Percentiles rank a stretch among this genome's conserved stretches.
Conservation (phyloP, 768 basidiomycete genomes). For the Hemileccinum impolitum region DNA sequence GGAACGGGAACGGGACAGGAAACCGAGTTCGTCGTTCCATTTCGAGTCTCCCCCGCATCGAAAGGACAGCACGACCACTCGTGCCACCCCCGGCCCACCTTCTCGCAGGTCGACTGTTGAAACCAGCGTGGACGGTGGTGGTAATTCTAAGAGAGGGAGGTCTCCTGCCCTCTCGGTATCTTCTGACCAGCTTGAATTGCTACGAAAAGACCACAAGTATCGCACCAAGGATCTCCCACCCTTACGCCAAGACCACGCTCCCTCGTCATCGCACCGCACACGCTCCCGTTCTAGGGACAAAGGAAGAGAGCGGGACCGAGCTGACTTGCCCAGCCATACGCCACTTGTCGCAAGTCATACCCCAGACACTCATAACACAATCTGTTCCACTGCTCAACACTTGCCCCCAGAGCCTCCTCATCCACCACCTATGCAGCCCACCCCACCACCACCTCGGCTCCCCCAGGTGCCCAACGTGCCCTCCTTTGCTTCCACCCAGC, state of each 20-base stretch:
- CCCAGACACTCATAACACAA: neutral
- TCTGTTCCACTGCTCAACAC: neutral
- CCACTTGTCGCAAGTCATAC: constrained; percentile 1
- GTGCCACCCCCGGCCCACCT: constrained; percentile 2
- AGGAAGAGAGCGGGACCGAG: constrained; percentile 4
- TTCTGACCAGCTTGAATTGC: constrained; percentile 27
- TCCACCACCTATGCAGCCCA: constrained; percentile 19
- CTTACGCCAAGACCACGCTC: constrained; percentile 6
- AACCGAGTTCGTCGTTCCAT: too few species aligned
- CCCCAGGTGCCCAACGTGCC: constrained; percentile 19
- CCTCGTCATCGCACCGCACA: constrained; percentile 6
- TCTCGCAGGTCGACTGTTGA: constrained; percentile 17
- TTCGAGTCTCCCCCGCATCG: constrained; percentile 12
- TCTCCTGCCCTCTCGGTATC: constrained; percentile 25
- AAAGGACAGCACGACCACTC: constrained; percentile 14
- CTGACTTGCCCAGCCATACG: neutral
- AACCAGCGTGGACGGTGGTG: constrained; percentile 2
- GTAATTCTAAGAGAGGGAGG: constrained; percentile 10
- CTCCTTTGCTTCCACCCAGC: constrained; percentile 16
- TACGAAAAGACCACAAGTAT: constrained; percentile 17
- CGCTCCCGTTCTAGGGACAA: constrained; percentile 13
- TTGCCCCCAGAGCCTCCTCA: constrained; percentile 14
- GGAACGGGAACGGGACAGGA: constrained; percentile 8
- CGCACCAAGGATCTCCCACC: neutral
- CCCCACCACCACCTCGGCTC: constrained; percentile 16